These are phyloP conservation scores for Hyaloscypha bicolor DNA, from an alignment of 495 filamentous ascomycete species.

Conservation along the genomic window DNA sequence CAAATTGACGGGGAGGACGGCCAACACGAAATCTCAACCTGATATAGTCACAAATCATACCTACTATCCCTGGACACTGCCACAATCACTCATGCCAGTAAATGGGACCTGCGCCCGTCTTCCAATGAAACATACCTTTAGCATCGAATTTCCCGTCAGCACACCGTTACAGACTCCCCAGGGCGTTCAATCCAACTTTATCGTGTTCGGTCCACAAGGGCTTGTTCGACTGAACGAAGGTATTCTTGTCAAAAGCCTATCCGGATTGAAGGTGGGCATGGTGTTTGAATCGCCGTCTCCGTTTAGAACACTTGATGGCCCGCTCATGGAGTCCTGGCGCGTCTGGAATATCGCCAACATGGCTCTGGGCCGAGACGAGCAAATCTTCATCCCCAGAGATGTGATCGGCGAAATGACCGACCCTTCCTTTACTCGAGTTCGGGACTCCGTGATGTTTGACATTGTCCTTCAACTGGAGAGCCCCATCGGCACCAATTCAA, in stretches of 20 bases:
- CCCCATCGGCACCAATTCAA: constrained; percentile 26
- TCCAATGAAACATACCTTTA: constrained; percentile 36
- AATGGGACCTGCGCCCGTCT: constrained; percentile 74
- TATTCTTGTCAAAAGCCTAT: constrained; percentile 75
- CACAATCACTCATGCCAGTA: constrained; percentile 67
- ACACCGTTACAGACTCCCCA: constrained; percentile 10
- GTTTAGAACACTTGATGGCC: constrained; percentile 27
- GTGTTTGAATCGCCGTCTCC: constrained; percentile 57
- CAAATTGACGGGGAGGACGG: constrained; percentile 23
- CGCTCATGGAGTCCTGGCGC: constrained; percentile 53
- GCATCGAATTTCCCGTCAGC: constrained; percentile 32
- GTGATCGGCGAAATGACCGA: constrained; percentile 76
- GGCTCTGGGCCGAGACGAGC: constrained; percentile 85
- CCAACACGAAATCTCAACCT: not conserved
- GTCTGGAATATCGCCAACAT: constrained; percentile 80
- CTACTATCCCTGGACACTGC: constrained; percentile 92
- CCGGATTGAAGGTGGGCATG: constrained; percentile 78
- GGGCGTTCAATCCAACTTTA: constrained; percentile 47
- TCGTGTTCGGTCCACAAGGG: constrained; percentile 50
- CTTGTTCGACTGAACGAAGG: constrained; percentile 62
- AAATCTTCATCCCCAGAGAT: constrained; percentile 77
- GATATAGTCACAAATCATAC: constrained; percentile 67
- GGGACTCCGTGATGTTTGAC: constrained; percentile 72
- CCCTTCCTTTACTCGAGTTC: constrained; percentile 78
- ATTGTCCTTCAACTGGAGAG: constrained; percentile 61